A percentile compares a stretch with the other conserved stretches of the same genome.
phyloP scores from a whole-genome alignment of 2,329 filamentous ascomycete genomes.

The Fonsecaea monophora region DNA sequence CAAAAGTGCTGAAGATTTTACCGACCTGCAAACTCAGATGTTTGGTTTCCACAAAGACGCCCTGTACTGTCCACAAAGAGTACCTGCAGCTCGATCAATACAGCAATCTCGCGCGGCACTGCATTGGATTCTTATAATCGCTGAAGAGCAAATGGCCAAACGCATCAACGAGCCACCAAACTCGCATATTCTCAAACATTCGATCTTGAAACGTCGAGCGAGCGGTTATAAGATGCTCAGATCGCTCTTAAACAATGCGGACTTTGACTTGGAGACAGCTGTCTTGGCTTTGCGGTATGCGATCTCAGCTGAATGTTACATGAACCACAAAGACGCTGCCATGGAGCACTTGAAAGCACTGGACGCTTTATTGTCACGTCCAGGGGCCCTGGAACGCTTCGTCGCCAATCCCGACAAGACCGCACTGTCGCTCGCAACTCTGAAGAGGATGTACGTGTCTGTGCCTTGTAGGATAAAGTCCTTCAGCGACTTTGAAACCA shows the following conservation, averaged over 20 bases:
- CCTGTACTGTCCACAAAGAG: slow-evolving; percentile 17
- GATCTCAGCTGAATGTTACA: slow-evolving; percentile 20
- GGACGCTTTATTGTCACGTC: slow-evolving; percentile 11
- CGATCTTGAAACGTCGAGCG: slow-evolving; percentile 18
- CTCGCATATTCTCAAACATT: slow-evolving; percentile 9
- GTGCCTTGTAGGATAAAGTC: slow-evolving; percentile 13
- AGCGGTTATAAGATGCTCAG: slow-evolving; percentile 17
- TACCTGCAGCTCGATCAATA: slow-evolving; percentile 17
- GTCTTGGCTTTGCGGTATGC: slow-evolving; percentile 16
- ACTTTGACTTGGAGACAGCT: slow-evolving; percentile 16
- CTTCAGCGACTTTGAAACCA: slow-evolving; percentile 14
- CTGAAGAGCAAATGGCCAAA: slow-evolving; percentile 19
- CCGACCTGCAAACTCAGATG: slow-evolving; percentile 19
- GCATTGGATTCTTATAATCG: slow-evolving; percentile 21
- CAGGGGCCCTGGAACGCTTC: slow-evolving; percentile 10
- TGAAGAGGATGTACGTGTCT: slow-evolving; percentile 15
- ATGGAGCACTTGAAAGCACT: slow-evolving; percentile 17
- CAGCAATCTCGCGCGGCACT: slow-evolving; percentile 18
- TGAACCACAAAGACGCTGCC: slow-evolving; percentile 13
- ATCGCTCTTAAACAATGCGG: slow-evolving; percentile 7
- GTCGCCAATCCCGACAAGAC: slow-evolving; percentile 14
- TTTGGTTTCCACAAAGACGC: slow-evolving; percentile 18
- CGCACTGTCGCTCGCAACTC: slow-evolving; percentile 13
- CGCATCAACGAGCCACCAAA: slow-evolving; percentile 2
- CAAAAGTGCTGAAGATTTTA: slow-evolving; percentile 10